Evolutionary conservation across 441 rosid species (phyloP).

Genomic region (Macaranga tanarius): DNA sequence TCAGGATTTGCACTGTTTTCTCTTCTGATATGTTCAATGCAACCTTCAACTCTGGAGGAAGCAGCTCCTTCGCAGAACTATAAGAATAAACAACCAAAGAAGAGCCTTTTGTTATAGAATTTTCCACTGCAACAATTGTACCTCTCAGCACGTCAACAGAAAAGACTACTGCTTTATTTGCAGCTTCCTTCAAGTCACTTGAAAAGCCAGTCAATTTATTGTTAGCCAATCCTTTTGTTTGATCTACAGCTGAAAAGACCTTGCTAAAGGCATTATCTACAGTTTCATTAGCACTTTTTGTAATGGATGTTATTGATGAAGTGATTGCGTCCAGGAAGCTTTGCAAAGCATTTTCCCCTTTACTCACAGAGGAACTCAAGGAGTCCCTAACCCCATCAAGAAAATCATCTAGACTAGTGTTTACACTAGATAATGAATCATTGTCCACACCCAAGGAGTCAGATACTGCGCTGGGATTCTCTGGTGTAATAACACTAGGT

Average conservation of each 20-base stretch:
- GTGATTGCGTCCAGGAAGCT: conserved; percentile 55
- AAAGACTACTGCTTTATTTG: conserved; percentile 47
- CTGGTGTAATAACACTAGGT: conserved; percentile 34
- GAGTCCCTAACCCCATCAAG: conserved; percentile 45
- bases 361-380: conserved; percentile 47
- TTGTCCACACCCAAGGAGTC: conserved; percentile 37
- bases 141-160: conserved; percentile 65
- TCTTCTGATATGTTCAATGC: conserved; percentile 65
- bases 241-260: conserved; percentile 51
- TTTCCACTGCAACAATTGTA: conserved; percentile 60
- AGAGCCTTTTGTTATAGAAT: conserved; percentile 56
- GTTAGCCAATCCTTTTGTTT: conserved; percentile 52
- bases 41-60: conserved; percentile 66
- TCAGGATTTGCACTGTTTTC: conserved; percentile 44
- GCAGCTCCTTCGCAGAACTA: conserved; percentile 64
- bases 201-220: conserved; percentile 53
- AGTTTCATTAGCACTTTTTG: conserved; percentile 59
- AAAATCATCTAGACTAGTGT: conserved; percentile 50
- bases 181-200: conserved; percentile 51
- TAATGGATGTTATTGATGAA: conserved; percentile 55
- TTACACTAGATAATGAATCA: conserved; percentile 37
- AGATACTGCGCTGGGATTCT: conserved; percentile 37
- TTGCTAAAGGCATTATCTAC: conserved; percentile 49
- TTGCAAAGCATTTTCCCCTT: conserved; percentile 54
- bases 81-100: conserved; percentile 66